Percentiles rank a stretch among this genome's conserved stretches.
Conservation (phyloP, 768 basidiomycete genomes). For the Phlegmacium glaucopus region DNA sequence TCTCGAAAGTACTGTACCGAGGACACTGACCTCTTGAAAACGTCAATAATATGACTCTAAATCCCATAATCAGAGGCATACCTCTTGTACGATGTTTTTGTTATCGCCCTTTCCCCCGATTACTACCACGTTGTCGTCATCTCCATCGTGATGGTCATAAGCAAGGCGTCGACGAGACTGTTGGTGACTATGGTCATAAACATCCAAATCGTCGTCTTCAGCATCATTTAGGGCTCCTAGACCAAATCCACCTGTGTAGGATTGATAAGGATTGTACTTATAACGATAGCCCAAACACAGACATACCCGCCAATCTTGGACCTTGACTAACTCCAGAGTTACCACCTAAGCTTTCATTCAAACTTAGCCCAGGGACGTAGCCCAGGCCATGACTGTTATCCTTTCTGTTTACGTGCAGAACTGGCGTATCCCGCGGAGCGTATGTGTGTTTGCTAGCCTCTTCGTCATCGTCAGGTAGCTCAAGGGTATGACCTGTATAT, state of each 20-base stretch:
- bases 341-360: slow-evolving; percentile 56
- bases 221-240: slow-evolving; percentile 90
- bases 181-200: slow-evolving; percentile 56
- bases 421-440: slow-evolving; percentile 74
- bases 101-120: slow-evolving; percentile 33
- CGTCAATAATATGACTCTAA: not conserved
- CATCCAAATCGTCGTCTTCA: slow-evolving; percentile 87
- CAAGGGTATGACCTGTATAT: slow-evolving; percentile 26
- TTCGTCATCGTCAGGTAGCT: slow-evolving; percentile 59
- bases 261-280: not conserved
- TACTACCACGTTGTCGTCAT: slow-evolving; percentile 56
- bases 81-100: slow-evolving; percentile 20
- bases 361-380: slow-evolving; percentile 60
- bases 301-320: slow-evolving; percentile 55
- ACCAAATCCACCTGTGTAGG: slow-evolving; percentile 71
- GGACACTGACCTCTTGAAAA: slow-evolving; percentile 30
- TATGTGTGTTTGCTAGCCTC: slow-evolving; percentile 87
- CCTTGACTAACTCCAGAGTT: slow-evolving; percentile 31
- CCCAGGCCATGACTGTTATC: slow-evolving; percentile 83
- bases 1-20: slow-evolving; percentile 57
- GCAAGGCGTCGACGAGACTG: slow-evolving; percentile 49
- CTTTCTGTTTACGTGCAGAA: slow-evolving; percentile 62
- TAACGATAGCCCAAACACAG: not conserved
- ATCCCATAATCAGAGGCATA: slow-evolving; percentile 20
- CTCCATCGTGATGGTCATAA: slow-evolving; percentile 61